These are phyloP conservation scores for Yamadazyma membranifaciens DNA, from an alignment of 1,139 yeast species.

Conservation along the genomic window DNA sequence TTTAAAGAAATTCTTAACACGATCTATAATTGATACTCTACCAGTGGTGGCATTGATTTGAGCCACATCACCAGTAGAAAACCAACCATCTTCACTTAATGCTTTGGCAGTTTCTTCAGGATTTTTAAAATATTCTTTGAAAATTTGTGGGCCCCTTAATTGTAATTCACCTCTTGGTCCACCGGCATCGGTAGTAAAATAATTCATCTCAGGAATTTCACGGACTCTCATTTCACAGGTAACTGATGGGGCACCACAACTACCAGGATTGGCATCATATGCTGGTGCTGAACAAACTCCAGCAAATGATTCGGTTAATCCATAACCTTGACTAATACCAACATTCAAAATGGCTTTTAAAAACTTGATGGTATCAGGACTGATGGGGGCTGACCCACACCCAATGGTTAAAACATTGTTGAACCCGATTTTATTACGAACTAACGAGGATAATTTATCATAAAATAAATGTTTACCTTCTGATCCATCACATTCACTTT, in stretches of 20 bases:
- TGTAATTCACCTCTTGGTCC: slow-evolving; percentile 56
- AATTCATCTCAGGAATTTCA: slow-evolving; percentile 70
- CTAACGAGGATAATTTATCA: slow-evolving; percentile 49
- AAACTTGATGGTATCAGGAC: slow-evolving; percentile 57
- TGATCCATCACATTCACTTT: slow-evolving; percentile 27
- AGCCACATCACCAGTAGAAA: slow-evolving; percentile 75
- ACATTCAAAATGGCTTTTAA: slow-evolving; percentile 60
- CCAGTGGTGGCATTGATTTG: slow-evolving; percentile 49
- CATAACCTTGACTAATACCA: slow-evolving; percentile 72
- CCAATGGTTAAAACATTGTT: slow-evolving; percentile 42
- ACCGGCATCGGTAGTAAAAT: slow-evolving; percentile 43
- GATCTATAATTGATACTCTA: slow-evolving; percentile 61
- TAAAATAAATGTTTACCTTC: slow-evolving; percentile 35
- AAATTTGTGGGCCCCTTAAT: slow-evolving; percentile 67
- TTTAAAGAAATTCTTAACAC: slow-evolving; percentile 80
- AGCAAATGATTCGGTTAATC: slow-evolving; percentile 73
- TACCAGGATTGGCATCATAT: slow-evolving; percentile 51
- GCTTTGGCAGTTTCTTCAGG: slow-evolving; percentile 31
- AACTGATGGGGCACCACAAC: slow-evolving; percentile 60
- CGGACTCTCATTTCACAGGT: slow-evolving; percentile 58
- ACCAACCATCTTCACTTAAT: slow-evolving; percentile 52
- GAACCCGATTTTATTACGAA: slow-evolving; percentile 58
- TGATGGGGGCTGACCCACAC: slow-evolving; percentile 72
- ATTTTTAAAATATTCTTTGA: slow-evolving; percentile 59
- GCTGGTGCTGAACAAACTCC: slow-evolving; percentile 49